phyloP scores from a whole-genome alignment of 2,329 filamentous ascomycete genomes.

The Calonectria leucothoes region DNA sequence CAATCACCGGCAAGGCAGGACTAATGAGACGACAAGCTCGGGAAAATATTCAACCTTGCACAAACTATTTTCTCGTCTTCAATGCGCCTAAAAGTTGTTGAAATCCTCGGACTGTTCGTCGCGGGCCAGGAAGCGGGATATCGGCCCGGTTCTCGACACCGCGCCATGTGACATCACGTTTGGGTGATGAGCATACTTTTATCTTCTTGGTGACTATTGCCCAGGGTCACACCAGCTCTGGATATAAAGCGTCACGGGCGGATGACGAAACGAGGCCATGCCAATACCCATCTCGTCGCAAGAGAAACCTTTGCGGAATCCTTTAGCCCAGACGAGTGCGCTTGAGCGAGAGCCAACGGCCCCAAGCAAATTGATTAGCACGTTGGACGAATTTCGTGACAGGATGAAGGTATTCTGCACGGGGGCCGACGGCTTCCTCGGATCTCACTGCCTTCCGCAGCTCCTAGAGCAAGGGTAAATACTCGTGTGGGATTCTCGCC shows the following conservation, averaged over 20 bases:
- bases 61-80: not conserved
- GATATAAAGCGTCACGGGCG: not conserved
- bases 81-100: not conserved
- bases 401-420: not conserved
- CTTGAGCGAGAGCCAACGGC: not conserved
- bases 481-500: not conserved
- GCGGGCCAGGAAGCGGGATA: not conserved
- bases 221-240: not conserved
- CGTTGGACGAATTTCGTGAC: not conserved
- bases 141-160: not conserved
- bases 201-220: not conserved
- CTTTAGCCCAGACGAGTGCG: not conserved
- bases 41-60: not conserved
- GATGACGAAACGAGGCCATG: not conserved
- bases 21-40: not conserved
- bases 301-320: fast-evolving
- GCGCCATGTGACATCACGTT: not conserved
- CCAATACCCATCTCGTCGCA: not conserved
- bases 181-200: not conserved
- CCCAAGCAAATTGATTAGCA: not conserved
- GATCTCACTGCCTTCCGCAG: not conserved
- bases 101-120: not conserved
- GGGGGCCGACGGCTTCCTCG: not conserved
- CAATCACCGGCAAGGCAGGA: not conserved
- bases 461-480: not conserved